phyloP scores from a whole-genome alignment of 257 asterid genomes.

The Jasminum sambac region DNA sequence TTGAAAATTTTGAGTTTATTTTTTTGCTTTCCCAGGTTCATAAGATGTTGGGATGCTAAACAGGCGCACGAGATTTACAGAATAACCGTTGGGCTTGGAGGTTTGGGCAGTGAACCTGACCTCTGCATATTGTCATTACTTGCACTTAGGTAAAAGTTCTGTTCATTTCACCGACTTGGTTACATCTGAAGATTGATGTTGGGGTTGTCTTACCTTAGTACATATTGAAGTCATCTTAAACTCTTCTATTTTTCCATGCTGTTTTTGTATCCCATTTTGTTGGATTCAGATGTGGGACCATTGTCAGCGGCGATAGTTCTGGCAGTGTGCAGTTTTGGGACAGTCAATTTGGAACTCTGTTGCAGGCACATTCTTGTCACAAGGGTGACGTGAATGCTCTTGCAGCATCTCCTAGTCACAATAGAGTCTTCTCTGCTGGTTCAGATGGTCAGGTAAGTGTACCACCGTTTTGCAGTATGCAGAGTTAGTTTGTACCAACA shows the following conservation, averaged over 20 bases:
- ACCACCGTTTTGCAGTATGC: not conserved
- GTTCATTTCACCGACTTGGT: conserved; percentile 17
- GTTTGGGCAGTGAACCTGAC: conserved; percentile 62
- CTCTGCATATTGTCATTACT: conserved; percentile 87
- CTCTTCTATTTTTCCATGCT: not conserved
- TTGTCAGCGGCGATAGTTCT: conserved; percentile 82
- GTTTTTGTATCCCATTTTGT: conserved; percentile 8
- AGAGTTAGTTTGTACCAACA: not conserved
- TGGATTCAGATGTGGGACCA: conserved; percentile 52
- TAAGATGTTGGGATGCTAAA: conserved; percentile 89
- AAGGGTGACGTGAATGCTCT: conserved; percentile 91
- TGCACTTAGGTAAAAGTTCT: conserved; percentile 58
- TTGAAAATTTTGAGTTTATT: conserved; percentile 12
- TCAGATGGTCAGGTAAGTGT: conserved; percentile 93
- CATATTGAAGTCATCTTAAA: not conserved
- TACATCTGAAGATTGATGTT: not conserved
- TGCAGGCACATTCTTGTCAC: conserved; percentile 83
- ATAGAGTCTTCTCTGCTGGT: conserved; percentile 87
- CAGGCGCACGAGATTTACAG: conserved; percentile 65
- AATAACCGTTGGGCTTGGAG: conserved; percentile 83
- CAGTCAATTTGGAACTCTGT: conserved; percentile 76
- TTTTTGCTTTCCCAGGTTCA: conserved; percentile 46
- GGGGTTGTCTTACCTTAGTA: too few species aligned
- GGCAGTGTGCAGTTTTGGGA: conserved; percentile 97
- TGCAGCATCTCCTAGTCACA: conserved; percentile 83